Evolutionary conservation across 2,329 filamentous ascomycete species (phyloP).

Genomic region (Phaeosphaeriaceae sp.): DNA sequence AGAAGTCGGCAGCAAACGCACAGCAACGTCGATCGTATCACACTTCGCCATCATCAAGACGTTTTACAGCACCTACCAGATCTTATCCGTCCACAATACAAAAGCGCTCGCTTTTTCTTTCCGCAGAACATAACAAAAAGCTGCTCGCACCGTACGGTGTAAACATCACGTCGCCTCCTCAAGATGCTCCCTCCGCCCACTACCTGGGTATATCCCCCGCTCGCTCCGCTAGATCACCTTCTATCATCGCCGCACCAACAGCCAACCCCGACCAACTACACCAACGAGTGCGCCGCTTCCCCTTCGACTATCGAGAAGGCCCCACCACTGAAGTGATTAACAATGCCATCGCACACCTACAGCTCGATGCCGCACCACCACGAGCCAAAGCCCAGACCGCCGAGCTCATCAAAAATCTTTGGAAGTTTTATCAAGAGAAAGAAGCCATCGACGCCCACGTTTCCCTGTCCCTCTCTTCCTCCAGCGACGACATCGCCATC

Average conservation of each 20-base stretch:
- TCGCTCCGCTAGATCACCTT: constrained; percentile 68
- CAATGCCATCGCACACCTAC: constrained; percentile 59
- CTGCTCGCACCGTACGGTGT: constrained; percentile 64
- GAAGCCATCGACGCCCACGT: constrained; percentile 71
- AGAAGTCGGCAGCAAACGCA: constrained; percentile 44
- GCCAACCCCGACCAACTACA: constrained; percentile 53
- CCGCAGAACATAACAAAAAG: constrained; percentile 61
- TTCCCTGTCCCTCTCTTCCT: constrained; percentile 51
- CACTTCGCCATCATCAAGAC: constrained; percentile 35
- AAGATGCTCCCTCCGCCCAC: constrained; percentile 45
- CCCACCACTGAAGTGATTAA: constrained; percentile 51
- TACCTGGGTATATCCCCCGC: constrained; percentile 72
- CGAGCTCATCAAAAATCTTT: constrained; percentile 62
- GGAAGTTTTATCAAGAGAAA: constrained; percentile 67
- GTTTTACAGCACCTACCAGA: constrained; percentile 16
- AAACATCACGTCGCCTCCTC: constrained; percentile 52
- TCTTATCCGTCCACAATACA: constrained; percentile 38
- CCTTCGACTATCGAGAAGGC: constrained; percentile 66
- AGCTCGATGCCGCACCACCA: constrained; percentile 57
- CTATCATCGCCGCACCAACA: constrained; percentile 68
- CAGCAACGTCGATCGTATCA: constrained; percentile 61
- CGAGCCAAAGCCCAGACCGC: constrained; percentile 56
- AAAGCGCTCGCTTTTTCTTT: constrained; percentile 63
- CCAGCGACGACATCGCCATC: constrained; percentile 56
- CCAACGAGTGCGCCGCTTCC: constrained; percentile 61